A percentile compares a stretch with the other conserved stretches of the same genome.
Conservation (phyloP, 441 rosid genomes). For the Adansonia rubrostipa region DNA sequence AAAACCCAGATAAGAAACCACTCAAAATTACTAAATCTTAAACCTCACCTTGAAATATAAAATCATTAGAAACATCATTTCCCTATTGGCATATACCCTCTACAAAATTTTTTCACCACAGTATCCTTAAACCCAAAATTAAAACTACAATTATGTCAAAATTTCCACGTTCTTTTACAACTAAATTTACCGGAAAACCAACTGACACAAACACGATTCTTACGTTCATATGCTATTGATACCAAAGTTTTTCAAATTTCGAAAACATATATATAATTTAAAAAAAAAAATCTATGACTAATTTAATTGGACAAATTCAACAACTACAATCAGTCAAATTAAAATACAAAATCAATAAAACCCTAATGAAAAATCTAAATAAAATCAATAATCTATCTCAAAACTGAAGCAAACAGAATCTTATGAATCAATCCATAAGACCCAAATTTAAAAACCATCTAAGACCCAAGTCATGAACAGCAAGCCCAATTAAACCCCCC, state of each 20-base stretch:
- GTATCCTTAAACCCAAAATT: neutral
- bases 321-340: neutral
- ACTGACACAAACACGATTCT: neutral
- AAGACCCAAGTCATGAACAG: conserved; percentile 31
- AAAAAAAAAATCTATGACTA: neutral
- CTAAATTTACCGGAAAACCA: neutral
- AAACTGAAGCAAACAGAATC: conserved; percentile 23
- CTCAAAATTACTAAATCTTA: conserved; percentile 21
- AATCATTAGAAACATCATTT: neutral
- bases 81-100: neutral
- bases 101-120: neutral
- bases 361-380: conserved; percentile 22
- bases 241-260: neutral
- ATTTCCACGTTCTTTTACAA: neutral
- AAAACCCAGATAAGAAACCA: conserved; percentile 26
- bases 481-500: conserved; percentile 29
- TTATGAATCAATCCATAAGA: conserved; percentile 9
- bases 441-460: neutral
- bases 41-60: conserved; percentile 15
- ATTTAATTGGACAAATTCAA: conserved; percentile 7
- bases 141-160: conserved; percentile 9
- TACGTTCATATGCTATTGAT: neutral
- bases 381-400: conserved; percentile 17
- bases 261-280: neutral
- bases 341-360: conserved; percentile 30